Conservation (phyloP, 495 filamentous ascomycete species). For the Neurospora cerealis region DNA sequence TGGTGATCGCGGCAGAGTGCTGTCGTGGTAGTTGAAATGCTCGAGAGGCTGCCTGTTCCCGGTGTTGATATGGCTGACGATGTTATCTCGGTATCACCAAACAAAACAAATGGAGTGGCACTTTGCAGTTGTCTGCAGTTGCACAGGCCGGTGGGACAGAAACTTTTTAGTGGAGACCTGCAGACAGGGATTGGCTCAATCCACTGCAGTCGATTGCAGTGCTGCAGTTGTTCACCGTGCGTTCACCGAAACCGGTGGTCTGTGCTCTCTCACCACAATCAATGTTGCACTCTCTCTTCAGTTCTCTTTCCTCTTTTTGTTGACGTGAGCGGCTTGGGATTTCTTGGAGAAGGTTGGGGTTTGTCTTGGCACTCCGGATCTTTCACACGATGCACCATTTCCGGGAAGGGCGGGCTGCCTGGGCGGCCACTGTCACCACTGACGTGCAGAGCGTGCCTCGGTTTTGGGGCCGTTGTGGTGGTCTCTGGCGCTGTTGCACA, state of each 20-base stretch:
- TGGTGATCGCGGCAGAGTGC: not conserved
- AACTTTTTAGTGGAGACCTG: constrained; percentile 25
- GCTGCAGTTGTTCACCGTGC: constrained; percentile 4
- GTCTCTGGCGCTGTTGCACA: not conserved
- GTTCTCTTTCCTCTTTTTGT: not conserved
- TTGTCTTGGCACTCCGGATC: not conserved
- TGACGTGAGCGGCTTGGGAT: not conserved
- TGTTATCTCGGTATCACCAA: not conserved
- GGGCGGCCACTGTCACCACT: not conserved
- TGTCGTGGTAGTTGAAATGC: not conserved
- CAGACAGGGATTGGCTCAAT: not conserved
- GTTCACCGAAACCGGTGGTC: not conserved
- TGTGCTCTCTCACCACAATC: not conserved
- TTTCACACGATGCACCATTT: not conserved
- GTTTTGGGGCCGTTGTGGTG: not conserved
- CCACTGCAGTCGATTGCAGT: not conserved
- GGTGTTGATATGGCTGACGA: not conserved
- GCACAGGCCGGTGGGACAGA: constrained; percentile 9
- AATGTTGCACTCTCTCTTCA: not conserved
- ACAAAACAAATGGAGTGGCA: not conserved
- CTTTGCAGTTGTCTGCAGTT: not conserved
- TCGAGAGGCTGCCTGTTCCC: not conserved
- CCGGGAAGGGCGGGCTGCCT: not conserved
- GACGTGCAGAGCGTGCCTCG: not conserved
- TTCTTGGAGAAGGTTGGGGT: not conserved